Conservation (phyloP, 2,329 filamentous ascomycete species). For the Immersiporthe knoxdaviesiana region DNA sequence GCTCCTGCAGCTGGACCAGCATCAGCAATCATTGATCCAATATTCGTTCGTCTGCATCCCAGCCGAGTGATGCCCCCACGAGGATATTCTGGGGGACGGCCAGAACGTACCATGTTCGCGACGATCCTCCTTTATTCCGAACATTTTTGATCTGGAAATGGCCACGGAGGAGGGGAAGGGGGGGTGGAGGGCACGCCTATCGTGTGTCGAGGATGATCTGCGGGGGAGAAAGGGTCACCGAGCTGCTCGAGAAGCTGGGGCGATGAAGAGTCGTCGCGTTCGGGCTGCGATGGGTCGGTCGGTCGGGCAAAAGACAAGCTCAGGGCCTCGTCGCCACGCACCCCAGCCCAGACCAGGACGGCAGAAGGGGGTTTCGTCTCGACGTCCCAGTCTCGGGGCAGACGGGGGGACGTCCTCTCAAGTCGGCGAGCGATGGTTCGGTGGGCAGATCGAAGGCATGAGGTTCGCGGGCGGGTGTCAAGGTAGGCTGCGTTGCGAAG, state of each 20-base stretch:
- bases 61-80: slow-evolving; percentile 10
- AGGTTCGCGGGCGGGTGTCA: slow-evolving; percentile 4
- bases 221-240: background rate
- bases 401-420: background rate
- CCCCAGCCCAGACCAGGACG: slow-evolving; percentile 3
- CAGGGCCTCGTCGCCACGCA: slow-evolving; percentile 12
- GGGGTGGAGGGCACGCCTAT: background rate
- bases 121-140: slow-evolving; percentile 47
- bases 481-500: background rate
- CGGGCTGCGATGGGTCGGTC: background rate
- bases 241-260: background rate
- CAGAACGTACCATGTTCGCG: slow-evolving; percentile 46
- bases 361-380: background rate
- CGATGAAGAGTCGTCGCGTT: slow-evolving; percentile 6
- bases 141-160: slow-evolving; percentile 43
- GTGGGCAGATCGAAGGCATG: background rate
- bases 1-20: slow-evolving; percentile 15
- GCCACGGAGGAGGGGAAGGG: background rate
- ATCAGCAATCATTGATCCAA: slow-evolving; percentile 18
- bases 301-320: background rate
- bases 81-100: slow-evolving; percentile 22
- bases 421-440: background rate
- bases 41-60: background rate
- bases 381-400: background rate
- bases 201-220: background rate